Conservation (phyloP, 2,329 filamentous ascomycete species). For the Neonectria neomacrospora region DNA sequence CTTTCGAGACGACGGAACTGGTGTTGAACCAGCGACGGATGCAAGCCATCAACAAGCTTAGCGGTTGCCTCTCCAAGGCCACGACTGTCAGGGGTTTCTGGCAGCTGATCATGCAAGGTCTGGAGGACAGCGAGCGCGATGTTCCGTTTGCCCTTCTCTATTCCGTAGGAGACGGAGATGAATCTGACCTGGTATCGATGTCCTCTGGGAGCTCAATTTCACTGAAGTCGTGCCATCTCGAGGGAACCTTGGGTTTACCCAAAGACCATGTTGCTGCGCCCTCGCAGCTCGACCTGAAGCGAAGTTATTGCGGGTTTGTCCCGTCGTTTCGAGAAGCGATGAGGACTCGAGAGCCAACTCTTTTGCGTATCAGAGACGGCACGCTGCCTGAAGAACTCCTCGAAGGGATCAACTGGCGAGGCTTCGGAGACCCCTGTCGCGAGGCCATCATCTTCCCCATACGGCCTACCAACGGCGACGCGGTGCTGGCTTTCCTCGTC, state of each 20-base stretch:
- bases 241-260: conserved; percentile 51
- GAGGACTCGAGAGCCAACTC: conserved; percentile 49
- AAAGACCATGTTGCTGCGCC: conserved; percentile 49
- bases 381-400: conserved; percentile 68
- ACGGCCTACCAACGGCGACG: conserved; percentile 70
- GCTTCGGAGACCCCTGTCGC: conserved; percentile 69
- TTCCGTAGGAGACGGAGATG: conserved; percentile 52
- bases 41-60: conserved; percentile 49
- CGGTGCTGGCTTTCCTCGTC: conserved; percentile 72
- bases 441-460: conserved; percentile 75
- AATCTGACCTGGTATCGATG: conserved; percentile 49
- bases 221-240: conserved; percentile 49
- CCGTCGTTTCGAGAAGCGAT: conserved; percentile 53
- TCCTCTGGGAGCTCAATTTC: conserved; percentile 52
- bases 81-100: conserved; percentile 51
- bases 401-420: conserved; percentile 67
- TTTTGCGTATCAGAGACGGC: conserved; percentile 55
- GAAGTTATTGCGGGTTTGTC: conserved; percentile 49
- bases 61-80: conserved; percentile 46
- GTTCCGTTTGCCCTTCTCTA: conserved; percentile 56
- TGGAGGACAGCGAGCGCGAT: conserved; percentile 51
- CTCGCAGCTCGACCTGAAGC: conserved; percentile 49
- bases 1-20: conserved; percentile 51
- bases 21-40: conserved; percentile 49
- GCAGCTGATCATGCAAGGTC: conserved; percentile 46